Evolutionary conservation across 1,139 yeast species (phyloP).

Genomic region (Yamadazyma blattariae): DNA sequence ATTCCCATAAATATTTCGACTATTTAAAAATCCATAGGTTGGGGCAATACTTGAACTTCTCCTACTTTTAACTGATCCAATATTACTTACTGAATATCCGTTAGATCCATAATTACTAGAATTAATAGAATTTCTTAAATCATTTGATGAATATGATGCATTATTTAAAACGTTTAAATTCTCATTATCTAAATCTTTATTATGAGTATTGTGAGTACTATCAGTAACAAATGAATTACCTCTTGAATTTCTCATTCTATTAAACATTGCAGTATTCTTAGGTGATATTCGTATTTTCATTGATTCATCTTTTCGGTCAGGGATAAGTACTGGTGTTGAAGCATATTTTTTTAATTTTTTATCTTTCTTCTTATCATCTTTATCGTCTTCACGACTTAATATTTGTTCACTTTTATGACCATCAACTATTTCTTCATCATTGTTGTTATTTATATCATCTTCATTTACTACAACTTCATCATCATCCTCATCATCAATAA

Average conservation of each 20-base stretch:
- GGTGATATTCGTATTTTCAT: constrained; percentile 9
- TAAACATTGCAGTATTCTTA: constrained; percentile 8
- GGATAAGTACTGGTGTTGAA: constrained; percentile 10
- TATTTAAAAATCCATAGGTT: constrained; percentile 16
- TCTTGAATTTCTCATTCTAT: constrained; percentile 8
- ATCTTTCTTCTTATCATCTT: background rate
- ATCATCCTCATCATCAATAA: constrained; percentile 5
- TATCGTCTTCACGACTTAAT: no score
- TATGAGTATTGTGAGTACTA: no score
- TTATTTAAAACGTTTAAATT: constrained; percentile 38
- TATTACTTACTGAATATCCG: background rate
- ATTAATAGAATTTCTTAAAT: constrained; percentile 12
- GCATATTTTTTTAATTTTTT: constrained; percentile 7
- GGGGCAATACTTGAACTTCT: constrained; percentile 21
- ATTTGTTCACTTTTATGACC: background rate
- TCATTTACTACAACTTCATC: constrained; percentile 8
- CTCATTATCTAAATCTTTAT: constrained; percentile 38
- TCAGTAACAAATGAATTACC: constrained; percentile 7
- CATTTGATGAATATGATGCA: constrained; percentile 17
- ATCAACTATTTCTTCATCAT: constrained; percentile 1
- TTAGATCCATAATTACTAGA: constrained; percentile 9
- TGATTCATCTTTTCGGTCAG: constrained; percentile 3
- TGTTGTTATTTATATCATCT: background rate
- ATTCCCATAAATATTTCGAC: constrained; percentile 9
- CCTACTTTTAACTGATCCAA: constrained; percentile 21